Conservation (phyloP, 306 rosid species). For the Prosopis cineraria region DNA sequence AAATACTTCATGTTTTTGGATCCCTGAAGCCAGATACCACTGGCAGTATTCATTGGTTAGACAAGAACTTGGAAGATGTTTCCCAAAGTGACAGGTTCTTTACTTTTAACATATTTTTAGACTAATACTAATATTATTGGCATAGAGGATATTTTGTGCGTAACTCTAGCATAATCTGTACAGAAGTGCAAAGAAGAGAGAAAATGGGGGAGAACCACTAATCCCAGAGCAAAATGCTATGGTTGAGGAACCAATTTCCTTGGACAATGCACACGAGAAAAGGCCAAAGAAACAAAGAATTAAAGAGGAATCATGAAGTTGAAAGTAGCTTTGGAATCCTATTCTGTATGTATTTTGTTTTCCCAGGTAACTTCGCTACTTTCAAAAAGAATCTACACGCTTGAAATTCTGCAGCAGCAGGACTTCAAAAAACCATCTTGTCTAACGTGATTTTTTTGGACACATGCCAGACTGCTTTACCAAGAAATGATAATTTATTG, state of each 20-base stretch:
- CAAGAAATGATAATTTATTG: background rate
- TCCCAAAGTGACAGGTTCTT: slow-evolving; percentile 50
- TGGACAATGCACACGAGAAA: background rate
- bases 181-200: slow-evolving; percentile 17
- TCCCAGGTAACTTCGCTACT: background rate
- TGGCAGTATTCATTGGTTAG: slow-evolving; percentile 77
- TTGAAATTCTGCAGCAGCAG: background rate
- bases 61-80: slow-evolving; percentile 49
- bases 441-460: background rate
- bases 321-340: background rate
- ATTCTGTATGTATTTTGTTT: background rate
- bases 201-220: background rate
- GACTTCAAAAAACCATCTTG: background rate
- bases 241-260: background rate
- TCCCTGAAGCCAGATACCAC: slow-evolving; percentile 70
- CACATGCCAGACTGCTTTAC: background rate
- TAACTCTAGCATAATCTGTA: slow-evolving; percentile 13
- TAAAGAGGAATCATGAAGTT: background rate
- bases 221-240: background rate
- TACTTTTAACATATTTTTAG: slow-evolving; percentile 39
- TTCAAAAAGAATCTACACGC: background rate
- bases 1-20: slow-evolving; percentile 66
- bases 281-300: slow-evolving; percentile 5
- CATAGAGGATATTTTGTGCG: background rate
- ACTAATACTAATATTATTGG: background rate